Percentiles rank a stretch among this genome's conserved stretches.
Conservation (phyloP, 768 basidiomycete genomes). For the Serendipita vermifera region DNA sequence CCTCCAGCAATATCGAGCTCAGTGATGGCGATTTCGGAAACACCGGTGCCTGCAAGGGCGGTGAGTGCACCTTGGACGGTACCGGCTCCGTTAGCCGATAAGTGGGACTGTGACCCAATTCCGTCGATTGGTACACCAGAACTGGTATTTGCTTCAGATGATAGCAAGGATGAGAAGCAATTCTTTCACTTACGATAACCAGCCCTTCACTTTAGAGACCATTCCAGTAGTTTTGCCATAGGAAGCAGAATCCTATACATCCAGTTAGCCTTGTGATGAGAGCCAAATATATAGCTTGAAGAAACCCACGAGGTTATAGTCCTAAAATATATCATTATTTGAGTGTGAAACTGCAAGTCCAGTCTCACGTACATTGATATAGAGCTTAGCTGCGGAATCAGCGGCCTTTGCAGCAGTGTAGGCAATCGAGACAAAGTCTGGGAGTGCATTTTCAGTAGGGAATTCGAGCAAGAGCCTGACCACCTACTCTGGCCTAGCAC, state of each 20-base stretch:
- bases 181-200: not conserved
- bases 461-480: not conserved
- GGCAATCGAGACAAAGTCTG: slow-evolving; percentile 39
- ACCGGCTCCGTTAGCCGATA: slow-evolving; percentile 27
- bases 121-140: slow-evolving; percentile 45
- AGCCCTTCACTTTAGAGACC: not conserved
- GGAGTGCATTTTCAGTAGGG: slow-evolving; percentile 14
- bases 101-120: slow-evolving; percentile 24
- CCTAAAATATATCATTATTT: not conserved
- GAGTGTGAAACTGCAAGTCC: slow-evolving; percentile 15
- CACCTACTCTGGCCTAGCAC: not conserved
- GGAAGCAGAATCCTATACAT: not conserved
- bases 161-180: not conserved
- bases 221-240: slow-evolving; percentile 5
- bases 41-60: slow-evolving; percentile 30
- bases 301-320: not conserved
- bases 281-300: not conserved
- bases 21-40: slow-evolving; percentile 35
- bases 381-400: slow-evolving; percentile 35
- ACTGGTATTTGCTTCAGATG: not conserved
- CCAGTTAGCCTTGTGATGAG: not conserved
- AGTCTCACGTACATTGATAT: slow-evolving; percentile 11
- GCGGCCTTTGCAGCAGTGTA: slow-evolving; percentile 38
- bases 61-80: slow-evolving; percentile 33
- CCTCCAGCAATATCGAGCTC: slow-evolving; percentile 30